A percentile compares a stretch with the other conserved stretches of the same genome.
phyloP scores from a whole-genome alignment of 1,284 basidiomycete species.

The Puccinia brachypodii region DNA sequence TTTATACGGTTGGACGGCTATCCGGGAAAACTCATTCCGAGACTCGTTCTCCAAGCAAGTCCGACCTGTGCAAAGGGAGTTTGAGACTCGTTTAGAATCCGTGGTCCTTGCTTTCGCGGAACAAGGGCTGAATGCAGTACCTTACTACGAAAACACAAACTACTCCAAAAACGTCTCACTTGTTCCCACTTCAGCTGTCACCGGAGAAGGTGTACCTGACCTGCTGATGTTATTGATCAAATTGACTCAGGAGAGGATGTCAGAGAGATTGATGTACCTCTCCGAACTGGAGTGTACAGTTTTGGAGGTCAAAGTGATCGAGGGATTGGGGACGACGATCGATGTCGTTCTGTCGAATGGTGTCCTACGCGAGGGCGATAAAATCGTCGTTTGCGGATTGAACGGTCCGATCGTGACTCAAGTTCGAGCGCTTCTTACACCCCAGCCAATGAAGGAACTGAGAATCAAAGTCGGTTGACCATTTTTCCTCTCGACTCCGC shows the following conservation, averaged over 20 bases:
- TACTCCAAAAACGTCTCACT: constrained; percentile 91
- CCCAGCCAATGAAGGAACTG: constrained; percentile 92
- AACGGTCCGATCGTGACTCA: constrained; percentile 98
- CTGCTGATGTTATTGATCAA: constrained; percentile 99
- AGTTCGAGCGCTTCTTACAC: constrained; percentile 88
- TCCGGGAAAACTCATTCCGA: constrained; percentile 85
- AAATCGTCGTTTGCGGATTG: constrained; percentile 92
- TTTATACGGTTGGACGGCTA: constrained; percentile 91
- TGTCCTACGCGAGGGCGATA: constrained; percentile 86
- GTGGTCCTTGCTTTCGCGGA: constrained; percentile 92
- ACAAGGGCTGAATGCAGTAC: constrained; percentile 90
- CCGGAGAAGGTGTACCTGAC: constrained; percentile 98
- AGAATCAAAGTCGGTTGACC: constrained; percentile 75
- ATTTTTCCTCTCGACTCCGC: not conserved
- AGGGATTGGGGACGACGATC: constrained; percentile 96
- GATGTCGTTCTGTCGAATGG: constrained; percentile 97
- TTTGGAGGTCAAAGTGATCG: constrained; percentile 97
- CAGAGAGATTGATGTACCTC: constrained; percentile 94
- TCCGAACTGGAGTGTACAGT: constrained; percentile 99
- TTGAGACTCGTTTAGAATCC: constrained; percentile 81
- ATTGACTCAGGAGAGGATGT: constrained; percentile 97
- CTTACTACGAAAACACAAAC: constrained; percentile 98
- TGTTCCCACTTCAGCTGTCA: constrained; percentile 95
- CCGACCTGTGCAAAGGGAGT: constrained; percentile 80
- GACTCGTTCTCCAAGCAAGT: constrained; percentile 87